Percentiles rank a stretch among this genome's conserved stretches.
These are phyloP conservation scores for Yarrowia yakushimensis DNA, from an alignment of 805 yeast species.

Conservation along the genomic window DNA sequence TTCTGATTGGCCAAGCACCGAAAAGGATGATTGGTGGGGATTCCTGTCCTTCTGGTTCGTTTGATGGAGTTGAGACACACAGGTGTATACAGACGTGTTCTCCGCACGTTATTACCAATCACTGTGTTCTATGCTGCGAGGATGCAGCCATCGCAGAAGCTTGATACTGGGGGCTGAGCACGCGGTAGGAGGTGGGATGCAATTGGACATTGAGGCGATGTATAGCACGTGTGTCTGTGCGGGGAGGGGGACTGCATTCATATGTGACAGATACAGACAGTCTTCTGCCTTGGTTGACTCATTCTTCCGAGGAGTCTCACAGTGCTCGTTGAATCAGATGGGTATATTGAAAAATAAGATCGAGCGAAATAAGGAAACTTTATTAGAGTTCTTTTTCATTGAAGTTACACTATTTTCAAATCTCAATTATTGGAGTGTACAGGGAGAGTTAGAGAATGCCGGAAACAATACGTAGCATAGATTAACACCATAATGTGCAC, in stretches of 20 bases:
- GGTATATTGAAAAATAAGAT: neutral
- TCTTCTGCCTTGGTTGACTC: neutral
- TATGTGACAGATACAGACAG: neutral
- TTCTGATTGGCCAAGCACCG: too few species aligned
- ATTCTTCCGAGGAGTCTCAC: neutral
- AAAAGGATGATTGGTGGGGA: neutral
- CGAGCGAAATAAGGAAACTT: neutral
- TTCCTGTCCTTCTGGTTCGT: too few species aligned
- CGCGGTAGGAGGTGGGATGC: neutral
- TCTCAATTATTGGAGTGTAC: too few species aligned
- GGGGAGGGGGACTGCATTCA: neutral
- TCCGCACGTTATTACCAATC: neutral
- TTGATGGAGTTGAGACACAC: too few species aligned
- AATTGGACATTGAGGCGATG: neutral
- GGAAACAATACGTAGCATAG: too few species aligned
- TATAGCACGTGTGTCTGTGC: neutral
- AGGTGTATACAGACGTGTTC: too few species aligned
- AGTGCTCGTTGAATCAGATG: neutral
- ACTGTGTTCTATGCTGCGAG: neutral
- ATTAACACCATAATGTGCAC: too few species aligned
- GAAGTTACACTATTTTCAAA: too few species aligned
- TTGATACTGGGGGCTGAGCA: neutral
- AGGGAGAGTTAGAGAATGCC: too few species aligned
- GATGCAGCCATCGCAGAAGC: neutral
- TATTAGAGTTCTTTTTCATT: neutral